Percentiles rank a stretch among this genome's conserved stretches.
Conservation (phyloP, 2,329 filamentous ascomycete genomes). For the Ilyonectria mors-panacis region DNA sequence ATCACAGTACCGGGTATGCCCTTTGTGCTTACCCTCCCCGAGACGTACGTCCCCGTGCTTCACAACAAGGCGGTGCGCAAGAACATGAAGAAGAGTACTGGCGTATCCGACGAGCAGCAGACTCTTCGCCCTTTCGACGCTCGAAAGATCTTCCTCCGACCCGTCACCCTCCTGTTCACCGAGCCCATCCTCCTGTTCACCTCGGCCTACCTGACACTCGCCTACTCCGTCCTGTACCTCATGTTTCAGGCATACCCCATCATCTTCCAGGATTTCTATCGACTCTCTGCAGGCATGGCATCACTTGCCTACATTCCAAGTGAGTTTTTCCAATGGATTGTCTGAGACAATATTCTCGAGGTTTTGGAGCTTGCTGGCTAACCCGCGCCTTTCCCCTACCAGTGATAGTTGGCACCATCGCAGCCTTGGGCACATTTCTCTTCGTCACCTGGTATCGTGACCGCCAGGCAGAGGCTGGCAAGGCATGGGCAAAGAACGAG, state of each 20-base stretch:
- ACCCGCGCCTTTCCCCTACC: not conserved
- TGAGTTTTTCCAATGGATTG: slow-evolving; percentile 47
- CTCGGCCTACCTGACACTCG: slow-evolving; percentile 64
- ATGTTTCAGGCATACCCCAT: slow-evolving; percentile 67
- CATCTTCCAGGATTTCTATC: slow-evolving; percentile 60
- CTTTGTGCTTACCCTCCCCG: slow-evolving; percentile 57
- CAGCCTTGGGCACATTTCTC: slow-evolving; percentile 43
- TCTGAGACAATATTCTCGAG: slow-evolving; percentile 42
- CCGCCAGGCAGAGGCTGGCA: slow-evolving; percentile 43
- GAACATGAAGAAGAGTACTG: slow-evolving; percentile 61
- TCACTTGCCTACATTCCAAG: slow-evolving; percentile 65
- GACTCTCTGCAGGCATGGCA: slow-evolving; percentile 62
- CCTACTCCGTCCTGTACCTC: slow-evolving; percentile 68
- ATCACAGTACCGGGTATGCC: slow-evolving; percentile 50
- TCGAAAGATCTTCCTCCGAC: slow-evolving; percentile 64
- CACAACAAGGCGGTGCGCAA: slow-evolving; percentile 64
- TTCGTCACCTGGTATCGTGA: slow-evolving; percentile 50
- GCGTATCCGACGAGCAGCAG: slow-evolving; percentile 42
- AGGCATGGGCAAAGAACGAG: slow-evolving; percentile 51
- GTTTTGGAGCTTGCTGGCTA: slow-evolving; percentile 15
- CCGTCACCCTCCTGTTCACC: slow-evolving; percentile 62
- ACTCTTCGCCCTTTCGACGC: slow-evolving; percentile 54
- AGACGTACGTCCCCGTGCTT: slow-evolving; percentile 66
- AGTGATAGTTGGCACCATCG: slow-evolving; percentile 48
- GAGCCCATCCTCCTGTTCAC: slow-evolving; percentile 67